Conservation (phyloP, 805 yeast species). For the Candida dendrica region DNA sequence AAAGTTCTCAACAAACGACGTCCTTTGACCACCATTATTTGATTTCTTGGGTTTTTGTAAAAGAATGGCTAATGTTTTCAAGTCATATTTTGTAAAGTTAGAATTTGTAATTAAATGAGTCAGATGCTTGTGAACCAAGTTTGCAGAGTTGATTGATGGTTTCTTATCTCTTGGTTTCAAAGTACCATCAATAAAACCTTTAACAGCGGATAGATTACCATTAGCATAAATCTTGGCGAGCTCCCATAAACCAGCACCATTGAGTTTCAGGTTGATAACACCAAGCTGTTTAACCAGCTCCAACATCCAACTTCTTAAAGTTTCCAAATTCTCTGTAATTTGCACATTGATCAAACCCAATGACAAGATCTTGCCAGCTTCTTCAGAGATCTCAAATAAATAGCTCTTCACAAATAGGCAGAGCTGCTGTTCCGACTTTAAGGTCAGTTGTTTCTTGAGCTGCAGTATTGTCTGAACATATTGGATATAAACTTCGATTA, state of each 20-base stretch:
- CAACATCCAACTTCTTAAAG: conserved; percentile 35
- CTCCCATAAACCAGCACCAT: conserved; percentile 60
- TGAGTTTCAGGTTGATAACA: conserved; percentile 45
- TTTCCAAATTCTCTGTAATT: conserved; percentile 44
- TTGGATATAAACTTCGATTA: conserved; percentile 57
- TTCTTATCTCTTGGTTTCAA: conserved; percentile 20
- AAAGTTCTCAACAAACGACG: conserved; percentile 37
- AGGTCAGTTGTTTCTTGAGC: conserved; percentile 32
- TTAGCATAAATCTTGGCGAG: conserved; percentile 47
- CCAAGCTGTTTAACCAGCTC: conserved; percentile 48
- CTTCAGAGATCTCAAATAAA: conserved; percentile 54
- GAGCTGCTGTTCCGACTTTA: conserved; percentile 52
- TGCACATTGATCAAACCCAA: conserved; percentile 70
- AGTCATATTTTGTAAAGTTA: conserved; percentile 14
- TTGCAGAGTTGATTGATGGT: conserved; percentile 24
- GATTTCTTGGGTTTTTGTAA: neutral
- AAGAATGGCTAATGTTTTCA: conserved; percentile 9
- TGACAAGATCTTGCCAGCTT: conserved; percentile 53
- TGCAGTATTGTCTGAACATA: conserved; percentile 33
- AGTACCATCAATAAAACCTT: conserved; percentile 50
- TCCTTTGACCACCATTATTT: neutral
- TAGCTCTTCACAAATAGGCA: conserved; percentile 49
- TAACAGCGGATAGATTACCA: conserved; percentile 34
- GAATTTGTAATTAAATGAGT: conserved; percentile 32
- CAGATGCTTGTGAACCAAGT: conserved; percentile 46